Percentiles rank a stretch among this genome's conserved stretches.
These are phyloP conservation scores for Vigna reflexopilosa DNA, from an alignment of 306 rosid genomes.

Conservation along the genomic window DNA sequence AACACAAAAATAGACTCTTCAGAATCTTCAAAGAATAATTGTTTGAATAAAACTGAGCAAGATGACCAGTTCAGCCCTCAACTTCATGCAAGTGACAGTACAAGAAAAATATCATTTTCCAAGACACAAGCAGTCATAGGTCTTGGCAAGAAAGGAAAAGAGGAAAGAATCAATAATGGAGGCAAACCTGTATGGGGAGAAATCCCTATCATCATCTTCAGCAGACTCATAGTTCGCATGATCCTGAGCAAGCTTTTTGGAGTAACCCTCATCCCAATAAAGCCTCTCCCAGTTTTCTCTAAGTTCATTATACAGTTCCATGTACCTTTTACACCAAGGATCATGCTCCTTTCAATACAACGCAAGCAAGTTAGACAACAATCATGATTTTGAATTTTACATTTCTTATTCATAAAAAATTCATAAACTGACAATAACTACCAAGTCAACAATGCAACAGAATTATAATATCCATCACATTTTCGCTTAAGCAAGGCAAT, in stretches of 20 bases:
- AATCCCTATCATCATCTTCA: slow-evolving; percentile 89
- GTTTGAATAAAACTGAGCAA: slow-evolving; percentile 16
- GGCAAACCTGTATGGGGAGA: slow-evolving; percentile 85
- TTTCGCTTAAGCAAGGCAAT: slow-evolving; percentile 24
- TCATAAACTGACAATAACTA: slow-evolving; percentile 34
- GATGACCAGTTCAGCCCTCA: slow-evolving; percentile 13
- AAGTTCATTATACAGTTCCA: slow-evolving; percentile 90
- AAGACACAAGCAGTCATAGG: neutral
- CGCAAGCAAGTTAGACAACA: slow-evolving; percentile 24
- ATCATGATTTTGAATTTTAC: slow-evolving; percentile 34
- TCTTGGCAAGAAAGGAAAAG: neutral
- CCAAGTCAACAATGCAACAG: slow-evolving; percentile 31
- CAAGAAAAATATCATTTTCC: neutral
- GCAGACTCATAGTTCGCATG: slow-evolving; percentile 97
- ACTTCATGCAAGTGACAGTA: slow-evolving; percentile 25
- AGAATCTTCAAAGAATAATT: slow-evolving; percentile 30
- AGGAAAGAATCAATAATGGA: neutral
- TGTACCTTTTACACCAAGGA: slow-evolving; percentile 91
- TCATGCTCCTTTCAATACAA: slow-evolving; percentile 84
- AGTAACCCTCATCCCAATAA: slow-evolving; percentile 96
- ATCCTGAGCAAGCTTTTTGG: slow-evolving; percentile 82
- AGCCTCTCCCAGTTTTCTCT: slow-evolving; percentile 99
- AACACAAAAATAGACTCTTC: neutral
- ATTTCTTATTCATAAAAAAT: neutral
- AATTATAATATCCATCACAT: slow-evolving; percentile 13